Conservation (phyloP, 148 eudicot genomes). For the Nepenthes mirabilis region DNA sequence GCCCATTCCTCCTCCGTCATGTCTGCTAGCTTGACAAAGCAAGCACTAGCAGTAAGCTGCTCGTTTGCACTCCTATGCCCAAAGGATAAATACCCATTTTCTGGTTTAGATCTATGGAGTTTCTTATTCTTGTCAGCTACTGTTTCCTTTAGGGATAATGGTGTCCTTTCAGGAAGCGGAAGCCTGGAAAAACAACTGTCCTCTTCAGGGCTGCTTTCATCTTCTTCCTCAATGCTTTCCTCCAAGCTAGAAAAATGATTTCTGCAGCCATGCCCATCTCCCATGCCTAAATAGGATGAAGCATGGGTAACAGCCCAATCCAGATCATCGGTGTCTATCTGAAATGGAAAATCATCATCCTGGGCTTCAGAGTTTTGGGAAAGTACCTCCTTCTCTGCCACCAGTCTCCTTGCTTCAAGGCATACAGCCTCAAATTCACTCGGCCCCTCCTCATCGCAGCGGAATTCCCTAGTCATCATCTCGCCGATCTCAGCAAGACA, state of each 20-base stretch:
- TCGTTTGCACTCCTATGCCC: conserved; percentile 89
- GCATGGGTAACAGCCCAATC: conserved; percentile 24
- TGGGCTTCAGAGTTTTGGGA: conserved; percentile 28
- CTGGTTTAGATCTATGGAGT: conserved; percentile 22
- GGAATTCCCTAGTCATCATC: conserved; percentile 96
- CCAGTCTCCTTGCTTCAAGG: conserved; percentile 64
- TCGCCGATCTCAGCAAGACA: conserved; percentile 98
- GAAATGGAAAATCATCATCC: conserved; percentile 43
- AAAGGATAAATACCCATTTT: conserved; percentile 43
- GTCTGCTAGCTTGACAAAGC: conserved; percentile 79
- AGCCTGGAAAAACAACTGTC: conserved; percentile 3
- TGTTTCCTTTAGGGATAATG: conserved; percentile 53
- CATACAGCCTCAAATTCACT: conserved; percentile 87
- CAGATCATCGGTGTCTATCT: conserved; percentile 58
- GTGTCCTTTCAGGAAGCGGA: conserved; percentile 10
- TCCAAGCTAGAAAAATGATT: conserved; percentile 56
- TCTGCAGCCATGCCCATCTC: conserved; percentile 20
- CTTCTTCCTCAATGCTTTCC: conserved; percentile 66
- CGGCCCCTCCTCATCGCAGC: conserved; percentile 89
- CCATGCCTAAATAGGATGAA: conserved; percentile 29
- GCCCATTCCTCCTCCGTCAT: conserved; percentile 83
- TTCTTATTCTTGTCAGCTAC: conserved; percentile 49
- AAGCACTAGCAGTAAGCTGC: conserved; percentile 58
- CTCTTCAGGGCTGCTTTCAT: conserved; percentile 27
- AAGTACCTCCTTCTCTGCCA: conserved; percentile 40